These are phyloP conservation scores for Chloromonas sp. DNA, from an alignment of 163 green algal species.

Conservation along the genomic window DNA sequence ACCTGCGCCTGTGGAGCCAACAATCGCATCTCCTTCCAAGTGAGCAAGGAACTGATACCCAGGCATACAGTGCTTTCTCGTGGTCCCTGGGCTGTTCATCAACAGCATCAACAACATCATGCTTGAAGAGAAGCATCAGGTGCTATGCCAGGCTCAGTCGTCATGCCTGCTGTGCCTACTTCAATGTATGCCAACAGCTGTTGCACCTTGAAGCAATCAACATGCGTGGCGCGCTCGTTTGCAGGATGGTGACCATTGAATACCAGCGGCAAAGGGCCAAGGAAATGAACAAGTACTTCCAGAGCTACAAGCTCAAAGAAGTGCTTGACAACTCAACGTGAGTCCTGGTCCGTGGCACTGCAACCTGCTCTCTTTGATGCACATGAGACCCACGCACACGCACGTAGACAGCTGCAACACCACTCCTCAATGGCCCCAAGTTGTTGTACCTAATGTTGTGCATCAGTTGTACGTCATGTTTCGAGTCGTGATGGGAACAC, in stretches of 20 bases:
- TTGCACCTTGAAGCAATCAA: neutral
- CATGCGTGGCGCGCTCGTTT: neutral
- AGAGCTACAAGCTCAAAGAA: constrained; percentile 3
- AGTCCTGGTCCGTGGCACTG: too few relatives aligned
- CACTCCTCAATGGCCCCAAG: too few relatives aligned
- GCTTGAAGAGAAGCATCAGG: neutral
- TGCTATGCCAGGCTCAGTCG: neutral
- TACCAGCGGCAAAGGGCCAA: constrained; percentile 85
- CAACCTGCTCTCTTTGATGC: too few relatives aligned
- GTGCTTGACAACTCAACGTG: neutral
- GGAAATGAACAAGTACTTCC: constrained; percentile 62
- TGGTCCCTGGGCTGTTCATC: neutral
- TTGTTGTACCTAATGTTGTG: too few relatives aligned
- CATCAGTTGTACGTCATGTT: too few relatives aligned
- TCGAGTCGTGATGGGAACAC: too few relatives aligned
- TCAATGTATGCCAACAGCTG: neutral
- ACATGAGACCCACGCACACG: too few relatives aligned
- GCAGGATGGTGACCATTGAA: constrained; percentile 57
- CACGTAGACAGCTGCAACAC: too few relatives aligned
- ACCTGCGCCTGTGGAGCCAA: neutral
- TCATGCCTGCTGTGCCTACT: neutral
- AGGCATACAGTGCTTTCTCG: neutral
- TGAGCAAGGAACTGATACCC: neutral
- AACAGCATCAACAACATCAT: neutral
- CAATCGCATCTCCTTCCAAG: neutral